Evolutionary conservation across 1,139 yeast species (phyloP), one percentile per base, ranked within the genome.

Genomic region (Debaryomyces udenii): DNA sequence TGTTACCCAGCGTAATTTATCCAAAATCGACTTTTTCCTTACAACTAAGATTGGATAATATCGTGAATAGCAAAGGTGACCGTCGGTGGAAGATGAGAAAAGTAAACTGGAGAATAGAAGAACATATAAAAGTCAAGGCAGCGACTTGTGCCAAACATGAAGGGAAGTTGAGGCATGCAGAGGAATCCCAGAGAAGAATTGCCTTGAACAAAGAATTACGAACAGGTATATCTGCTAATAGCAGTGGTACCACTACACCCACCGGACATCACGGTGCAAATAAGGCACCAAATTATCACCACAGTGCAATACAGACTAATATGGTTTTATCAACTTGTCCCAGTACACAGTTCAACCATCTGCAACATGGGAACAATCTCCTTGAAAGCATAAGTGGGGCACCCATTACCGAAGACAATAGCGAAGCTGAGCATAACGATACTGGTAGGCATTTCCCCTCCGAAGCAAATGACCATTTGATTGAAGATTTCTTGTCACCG

Each of bases 1-100:
- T 85, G 3, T 68, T 93, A 35, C 99, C 99, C 2, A 86, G 87
- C 48, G 96, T 89, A 11, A 78, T 88, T 15, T 87, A 87, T 59
- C 99, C 99, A 9, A 85, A 87, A 54, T 86, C 96, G 0, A 74
- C 83, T 0, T 88, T 93, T 56, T 86, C 94, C 0, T 74, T 93
- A 23, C 97, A 90, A 55, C 68, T 93, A 55, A 80, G 83, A 48
- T 64, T 94, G 51, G 95, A 90, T 50, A 93, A 96, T 44, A 78
- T 93, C 20, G 79, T 84, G 1, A 66, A 73, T 29, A 53, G 59
- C 13, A 68, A 64, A 10, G 70, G 65, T 10, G 77, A 73, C 47
- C 74, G 90, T 49, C 74, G 97, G 49, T 93, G 99, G 99, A 77
- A 95, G 61, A 84, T 94, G 91, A 76, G 97, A 40, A 87, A 90